These are phyloP conservation scores for Cinchona pubescens DNA, from an alignment of 257 asterid genomes.

Conservation along the genomic window DNA sequence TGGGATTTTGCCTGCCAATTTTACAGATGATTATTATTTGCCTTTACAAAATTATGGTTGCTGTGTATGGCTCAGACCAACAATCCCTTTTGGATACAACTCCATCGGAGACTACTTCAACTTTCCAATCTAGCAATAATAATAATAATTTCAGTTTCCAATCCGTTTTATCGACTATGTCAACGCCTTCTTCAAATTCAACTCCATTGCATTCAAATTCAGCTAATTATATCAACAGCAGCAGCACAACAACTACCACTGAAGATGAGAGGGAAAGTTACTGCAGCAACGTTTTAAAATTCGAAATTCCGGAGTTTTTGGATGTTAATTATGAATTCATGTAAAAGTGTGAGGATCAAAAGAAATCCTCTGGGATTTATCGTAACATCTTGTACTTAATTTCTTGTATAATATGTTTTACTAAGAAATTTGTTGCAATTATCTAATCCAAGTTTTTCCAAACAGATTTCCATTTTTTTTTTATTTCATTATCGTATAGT, in stretches of 20 bases:
- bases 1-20: slow-evolving; percentile 19
- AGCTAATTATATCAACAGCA: slow-evolving; percentile 31
- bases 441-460: not conserved
- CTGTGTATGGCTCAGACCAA: slow-evolving; percentile 36
- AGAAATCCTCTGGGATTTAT: slow-evolving; percentile 11
- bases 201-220: slow-evolving; percentile 49
- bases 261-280: slow-evolving; percentile 67
- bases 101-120: slow-evolving; percentile 43
- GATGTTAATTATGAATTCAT: slow-evolving; percentile 60
- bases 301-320: slow-evolving; percentile 48
- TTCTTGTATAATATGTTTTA: slow-evolving; percentile 28
- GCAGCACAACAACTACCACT: slow-evolving; percentile 6
- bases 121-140: slow-evolving; percentile 47
- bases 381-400: slow-evolving; percentile 12
- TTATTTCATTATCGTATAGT: not conserved
- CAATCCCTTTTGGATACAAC: slow-evolving; percentile 31
- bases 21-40: slow-evolving; percentile 31
- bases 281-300: slow-evolving; percentile 61
- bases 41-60: slow-evolving; percentile 34
- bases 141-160: slow-evolving; percentile 46
- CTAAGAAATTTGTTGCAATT: slow-evolving; percentile 20
- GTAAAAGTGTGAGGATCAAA: slow-evolving; percentile 17
- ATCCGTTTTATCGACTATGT: slow-evolving; percentile 56
- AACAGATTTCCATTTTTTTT: not conserved
- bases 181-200: slow-evolving; percentile 73